phyloP scores from a whole-genome alignment of 257 asterid species.

The Solanum dulcamara region DNA sequence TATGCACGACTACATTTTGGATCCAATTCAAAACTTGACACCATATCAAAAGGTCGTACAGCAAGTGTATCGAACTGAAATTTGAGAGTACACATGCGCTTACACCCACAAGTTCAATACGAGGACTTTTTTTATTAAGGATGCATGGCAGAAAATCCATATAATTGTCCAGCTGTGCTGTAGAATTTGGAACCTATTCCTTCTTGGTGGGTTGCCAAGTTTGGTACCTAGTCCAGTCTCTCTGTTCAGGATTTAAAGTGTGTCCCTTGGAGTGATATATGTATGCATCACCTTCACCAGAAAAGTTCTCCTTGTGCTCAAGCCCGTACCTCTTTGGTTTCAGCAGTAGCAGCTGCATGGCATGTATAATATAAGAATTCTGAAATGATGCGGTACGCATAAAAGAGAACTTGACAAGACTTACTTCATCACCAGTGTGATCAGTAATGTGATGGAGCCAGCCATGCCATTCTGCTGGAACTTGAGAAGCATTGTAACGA shows the following conservation, averaged over 20 bases:
- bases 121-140: slow-evolving; percentile 26
- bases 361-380: slow-evolving; percentile 7
- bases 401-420: neutral
- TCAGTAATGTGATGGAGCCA: slow-evolving; percentile 93
- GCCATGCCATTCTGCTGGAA: slow-evolving; percentile 99
- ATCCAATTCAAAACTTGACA: neutral
- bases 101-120: neutral
- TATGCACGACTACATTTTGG: neutral
- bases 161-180: slow-evolving; percentile 8
- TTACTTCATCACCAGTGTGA: slow-evolving; percentile 95
- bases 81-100: neutral
- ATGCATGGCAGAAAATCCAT: slow-evolving; percentile 5
- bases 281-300: slow-evolving; percentile 96
- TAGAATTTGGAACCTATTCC: slow-evolving; percentile 1
- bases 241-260: slow-evolving; percentile 80
- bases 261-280: slow-evolving; percentile 98
- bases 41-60: neutral
- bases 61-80: neutral
- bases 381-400: neutral
- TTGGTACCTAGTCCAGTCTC: slow-evolving; percentile 93
- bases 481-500: slow-evolving; percentile 97
- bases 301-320: slow-evolving; percentile 86
- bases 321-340: slow-evolving; percentile 81
- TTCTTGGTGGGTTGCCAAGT: slow-evolving; percentile 79
- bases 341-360: slow-evolving; percentile 74